phyloP scores from a whole-genome alignment of 306 rosid species.

The Trifolium fragiferum region DNA sequence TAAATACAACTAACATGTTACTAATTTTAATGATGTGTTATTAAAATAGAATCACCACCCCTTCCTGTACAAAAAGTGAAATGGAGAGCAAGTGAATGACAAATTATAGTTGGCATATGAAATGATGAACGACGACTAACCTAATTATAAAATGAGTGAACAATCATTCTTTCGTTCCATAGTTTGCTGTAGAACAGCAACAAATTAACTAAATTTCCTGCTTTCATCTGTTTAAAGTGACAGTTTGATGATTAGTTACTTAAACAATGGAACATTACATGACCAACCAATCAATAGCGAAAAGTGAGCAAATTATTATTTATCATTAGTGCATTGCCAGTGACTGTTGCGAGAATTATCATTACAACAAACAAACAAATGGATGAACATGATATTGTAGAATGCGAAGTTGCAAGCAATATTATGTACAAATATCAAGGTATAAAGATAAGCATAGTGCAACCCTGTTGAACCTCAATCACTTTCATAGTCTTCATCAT shows the following conservation, averaged over 20 bases:
- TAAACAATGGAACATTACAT: conserved; percentile 16
- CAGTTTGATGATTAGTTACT: neutral
- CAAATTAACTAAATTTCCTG: neutral
- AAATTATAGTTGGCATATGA: too few relatives aligned
- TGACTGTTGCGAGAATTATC: conserved; percentile 29
- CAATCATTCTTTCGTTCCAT: neutral
- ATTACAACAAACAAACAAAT: conserved; percentile 48
- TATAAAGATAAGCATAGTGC: conserved; percentile 5
- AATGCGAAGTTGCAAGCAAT: conserved; percentile 45
- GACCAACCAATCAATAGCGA: conserved; percentile 16
- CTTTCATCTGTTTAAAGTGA: neutral
- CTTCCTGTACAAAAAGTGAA: too few relatives aligned
- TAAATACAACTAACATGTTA: neutral
- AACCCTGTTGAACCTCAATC: conserved; percentile 53
- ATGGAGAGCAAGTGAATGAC: too few relatives aligned
- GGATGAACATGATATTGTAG: conserved; percentile 37
- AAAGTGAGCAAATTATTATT: conserved; percentile 27
- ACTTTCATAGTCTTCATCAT: conserved; percentile 93
- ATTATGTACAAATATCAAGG: conserved; percentile 65
- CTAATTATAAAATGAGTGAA: neutral
- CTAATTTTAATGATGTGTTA: neutral
- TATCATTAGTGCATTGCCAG: conserved; percentile 27
- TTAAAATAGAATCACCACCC: too few relatives aligned
- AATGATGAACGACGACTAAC: neutral
- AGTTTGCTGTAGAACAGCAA: neutral